Percentiles rank a stretch among this genome's conserved stretches.
phyloP scores from a whole-genome alignment of 2,329 filamentous ascomycete genomes.

The Trichoderma guizhouense region DNA sequence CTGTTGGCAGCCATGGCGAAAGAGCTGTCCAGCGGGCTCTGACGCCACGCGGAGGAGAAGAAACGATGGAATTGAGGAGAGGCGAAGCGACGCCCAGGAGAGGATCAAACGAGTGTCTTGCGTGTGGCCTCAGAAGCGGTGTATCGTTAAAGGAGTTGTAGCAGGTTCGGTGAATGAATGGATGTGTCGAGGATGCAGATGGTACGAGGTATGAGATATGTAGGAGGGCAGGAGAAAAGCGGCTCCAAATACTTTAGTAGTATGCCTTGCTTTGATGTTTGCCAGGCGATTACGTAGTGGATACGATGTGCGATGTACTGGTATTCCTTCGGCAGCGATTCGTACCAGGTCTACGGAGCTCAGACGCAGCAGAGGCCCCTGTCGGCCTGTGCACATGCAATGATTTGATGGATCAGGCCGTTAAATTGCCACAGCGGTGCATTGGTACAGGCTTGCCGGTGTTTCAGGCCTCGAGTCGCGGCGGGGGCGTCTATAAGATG shows the following conservation, averaged over 20 bases:
- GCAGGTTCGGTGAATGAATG: background rate
- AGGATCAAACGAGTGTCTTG: background rate
- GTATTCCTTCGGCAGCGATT: background rate
- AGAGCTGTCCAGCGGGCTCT: constrained; percentile 13
- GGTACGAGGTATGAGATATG: background rate
- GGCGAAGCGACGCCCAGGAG: background rate
- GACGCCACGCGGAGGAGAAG: background rate
- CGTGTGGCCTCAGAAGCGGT: background rate
- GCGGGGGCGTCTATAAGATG: background rate
- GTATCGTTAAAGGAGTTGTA: background rate
- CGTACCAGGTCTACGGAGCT: background rate
- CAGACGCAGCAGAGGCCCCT: background rate
- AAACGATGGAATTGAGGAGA: background rate
- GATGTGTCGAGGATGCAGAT: background rate
- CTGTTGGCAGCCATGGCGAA: constrained; percentile 61
- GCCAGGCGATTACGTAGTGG: constrained; percentile 19
- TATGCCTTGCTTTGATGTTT: constrained; percentile 4
- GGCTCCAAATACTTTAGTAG: background rate
- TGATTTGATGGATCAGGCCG: background rate
- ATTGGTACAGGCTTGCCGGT: background rate
- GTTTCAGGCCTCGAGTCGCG: constrained; percentile 1
- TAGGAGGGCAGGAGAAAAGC: constrained; percentile 4
- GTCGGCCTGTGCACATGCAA: constrained; percentile 1
- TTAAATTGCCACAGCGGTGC: constrained; percentile 8
- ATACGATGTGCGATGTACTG: background rate